phyloP scores from a whole-genome alignment of 1,284 basidiomycete genomes.

The Golubevia pallescens region DNA sequence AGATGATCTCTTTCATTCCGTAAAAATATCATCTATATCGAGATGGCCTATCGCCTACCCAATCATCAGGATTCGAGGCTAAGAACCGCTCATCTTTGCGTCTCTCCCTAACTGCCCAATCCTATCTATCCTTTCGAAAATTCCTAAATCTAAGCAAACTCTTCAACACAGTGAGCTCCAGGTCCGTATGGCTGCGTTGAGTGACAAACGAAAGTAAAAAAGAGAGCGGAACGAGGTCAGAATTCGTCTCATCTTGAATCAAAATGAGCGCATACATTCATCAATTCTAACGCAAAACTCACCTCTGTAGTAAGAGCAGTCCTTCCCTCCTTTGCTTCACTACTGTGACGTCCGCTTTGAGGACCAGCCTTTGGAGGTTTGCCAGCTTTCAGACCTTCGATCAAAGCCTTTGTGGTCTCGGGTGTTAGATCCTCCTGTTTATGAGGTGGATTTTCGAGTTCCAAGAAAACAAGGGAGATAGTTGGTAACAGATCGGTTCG shows the following conservation, averaged over 20 bases:
- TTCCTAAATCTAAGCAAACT: no score
- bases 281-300: slow-evolving; percentile 36
- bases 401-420: slow-evolving; percentile 82
- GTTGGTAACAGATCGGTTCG: neutral
- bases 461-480: no score
- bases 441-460: neutral
- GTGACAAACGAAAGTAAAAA: neutral
- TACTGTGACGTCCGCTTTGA: slow-evolving; percentile 82
- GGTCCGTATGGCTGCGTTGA: no score
- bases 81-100: no score
- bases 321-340: slow-evolving; percentile 86
- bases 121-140: no score
- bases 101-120: no score
- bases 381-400: slow-evolving; percentile 84
- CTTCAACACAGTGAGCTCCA: no score
- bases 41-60: no score
- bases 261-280: slow-evolving; percentile 2
- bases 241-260: neutral
- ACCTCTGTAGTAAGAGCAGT: slow-evolving; percentile 85
- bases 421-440: slow-evolving; percentile 93
- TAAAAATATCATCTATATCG: no score
- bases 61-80: no score
- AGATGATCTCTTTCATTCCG: no score
- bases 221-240: neutral
- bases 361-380: slow-evolving; percentile 89